These are phyloP conservation scores for Tetrapyrgos nigripes DNA, from an alignment of 1,284 basidiomycete species.

Conservation along the genomic window DNA sequence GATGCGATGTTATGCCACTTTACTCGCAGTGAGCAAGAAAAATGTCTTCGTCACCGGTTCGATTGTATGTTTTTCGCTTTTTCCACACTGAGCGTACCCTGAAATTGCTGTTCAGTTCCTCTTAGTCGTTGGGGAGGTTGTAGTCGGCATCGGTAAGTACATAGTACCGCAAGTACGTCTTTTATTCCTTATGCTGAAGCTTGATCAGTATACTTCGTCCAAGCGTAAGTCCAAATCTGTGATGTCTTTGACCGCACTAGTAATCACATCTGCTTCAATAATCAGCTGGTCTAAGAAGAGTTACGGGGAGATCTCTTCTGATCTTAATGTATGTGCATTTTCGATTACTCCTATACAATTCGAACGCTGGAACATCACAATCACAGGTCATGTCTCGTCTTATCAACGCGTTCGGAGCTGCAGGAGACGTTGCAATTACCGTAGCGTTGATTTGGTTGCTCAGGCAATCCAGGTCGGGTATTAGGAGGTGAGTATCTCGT, in stretches of 20 bases:
- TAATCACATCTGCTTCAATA: neutral
- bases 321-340: slow-evolving; percentile 6
- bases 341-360: neutral
- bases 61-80: slow-evolving; percentile 1
- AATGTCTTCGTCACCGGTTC: slow-evolving; percentile 4
- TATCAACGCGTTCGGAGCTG: slow-evolving; percentile 13
- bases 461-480: slow-evolving; percentile 14
- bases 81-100: neutral
- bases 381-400: slow-evolving; percentile 10
- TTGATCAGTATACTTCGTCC: slow-evolving; percentile 10
- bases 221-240: slow-evolving; percentile 4
- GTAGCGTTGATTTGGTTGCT: slow-evolving; percentile 12
- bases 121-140: slow-evolving; percentile 5
- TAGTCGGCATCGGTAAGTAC: slow-evolving; percentile 7
- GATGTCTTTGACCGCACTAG: neutral
- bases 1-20: neutral
- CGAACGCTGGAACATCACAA: neutral
- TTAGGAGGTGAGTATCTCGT: slow-evolving; percentile 12
- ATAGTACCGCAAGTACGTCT: neutral
- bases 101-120: neutral
- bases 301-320: neutral
- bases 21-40: slow-evolving; percentile 12
- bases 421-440: slow-evolving; percentile 13
- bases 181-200: neutral
- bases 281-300: slow-evolving; percentile 11